Base-by-base conservation (phyloP, 2,329 filamentous ascomycete species). In the Ophiostoma sp. region DNA sequence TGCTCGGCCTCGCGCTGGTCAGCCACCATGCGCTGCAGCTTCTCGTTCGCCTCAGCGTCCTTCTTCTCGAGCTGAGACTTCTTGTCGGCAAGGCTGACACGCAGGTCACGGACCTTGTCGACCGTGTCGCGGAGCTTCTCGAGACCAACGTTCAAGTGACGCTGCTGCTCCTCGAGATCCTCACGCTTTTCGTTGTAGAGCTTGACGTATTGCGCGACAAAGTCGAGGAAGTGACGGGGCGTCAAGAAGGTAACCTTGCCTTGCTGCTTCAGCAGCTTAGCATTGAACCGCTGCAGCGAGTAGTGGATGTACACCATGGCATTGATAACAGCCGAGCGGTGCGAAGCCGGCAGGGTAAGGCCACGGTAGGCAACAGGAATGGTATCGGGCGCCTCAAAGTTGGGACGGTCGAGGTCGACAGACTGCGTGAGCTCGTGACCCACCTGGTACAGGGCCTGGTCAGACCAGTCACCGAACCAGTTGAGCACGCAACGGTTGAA, bases 401-500 rank as follows among this genome's bases (percentile, higher is more conserved):
- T 94, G 70, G 93, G 87, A 75, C 94, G 92, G 80, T 99, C 96
- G 72, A 99, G 87, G 80, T 99, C 96, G 74, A 99, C 91, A n/a
- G 94, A 95, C 77, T 97, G 93, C 0, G 97, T 99, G 73, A 99
- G 89, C 82, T 99, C 96, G 76, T 93, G 94, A 31, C 93, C 95
- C 76, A 99, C 97, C 82, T 99, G 97, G 90, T 97, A 99, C 25
- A 99, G 88, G 50, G 96, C 97, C 84, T 99, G 96, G 82, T 99
- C 96, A 70, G 96, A 99, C 96, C 96, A 99, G 83, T 99, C 96
- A 76, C 96, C 96, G 81, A 99, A 98, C 96, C 96, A 99, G 84
- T 99, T 99, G 78, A 99, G 91, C 68, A 99, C 96, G 80, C 96
- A 99, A 68, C 96, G 92, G 85, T 99, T 99, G 91, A 99, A 99